These are phyloP conservation scores for Phaeosphaeriaceae sp. DNA, from an alignment of 2,329 filamentous ascomycete species.

Conservation along the genomic window DNA sequence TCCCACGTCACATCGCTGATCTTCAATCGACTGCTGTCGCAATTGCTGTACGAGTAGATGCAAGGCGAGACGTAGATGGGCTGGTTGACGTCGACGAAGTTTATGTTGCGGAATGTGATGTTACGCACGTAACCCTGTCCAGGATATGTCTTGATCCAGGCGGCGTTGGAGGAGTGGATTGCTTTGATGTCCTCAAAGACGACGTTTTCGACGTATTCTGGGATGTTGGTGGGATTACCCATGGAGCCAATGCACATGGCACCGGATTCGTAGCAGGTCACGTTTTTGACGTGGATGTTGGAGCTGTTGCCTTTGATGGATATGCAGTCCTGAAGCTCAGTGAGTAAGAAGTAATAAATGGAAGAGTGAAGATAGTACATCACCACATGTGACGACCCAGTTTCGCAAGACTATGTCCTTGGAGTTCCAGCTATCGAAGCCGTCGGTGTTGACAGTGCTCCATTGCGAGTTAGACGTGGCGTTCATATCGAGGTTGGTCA, in stretches of 20 bases:
- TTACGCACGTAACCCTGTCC: constrained; percentile 53
- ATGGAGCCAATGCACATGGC: constrained; percentile 66
- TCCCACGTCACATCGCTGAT: constrained; percentile 59
- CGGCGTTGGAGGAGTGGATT: constrained; percentile 33
- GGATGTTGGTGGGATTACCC: constrained; percentile 63
- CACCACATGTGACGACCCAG: constrained; percentile 51
- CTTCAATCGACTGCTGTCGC: constrained; percentile 31
- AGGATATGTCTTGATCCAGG: constrained; percentile 42
- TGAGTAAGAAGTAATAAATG: constrained; percentile 39
- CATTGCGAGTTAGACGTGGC: constrained; percentile 55
- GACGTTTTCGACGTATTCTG: constrained; percentile 62
- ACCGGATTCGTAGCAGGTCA: constrained; percentile 67
- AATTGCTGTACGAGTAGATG: constrained; percentile 50
- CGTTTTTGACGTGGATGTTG: constrained; percentile 64
- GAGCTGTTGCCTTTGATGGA: constrained; percentile 67
- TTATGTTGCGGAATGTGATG: constrained; percentile 53
- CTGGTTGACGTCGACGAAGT: constrained; percentile 52
- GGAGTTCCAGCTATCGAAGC: constrained; percentile 60
- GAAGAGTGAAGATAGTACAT: constrained; percentile 27
- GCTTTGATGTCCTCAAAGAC: constrained; percentile 46
- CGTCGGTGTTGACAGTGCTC: constrained; percentile 60
- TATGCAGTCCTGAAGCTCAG: constrained; percentile 64
- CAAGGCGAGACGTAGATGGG: constrained; percentile 58
- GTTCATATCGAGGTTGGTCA: constrained; percentile 62
- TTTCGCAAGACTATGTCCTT: constrained; percentile 55